These are phyloP conservation scores for Cystobasidium tubakii DNA, from an alignment of 768 basidiomycete species.

Conservation along the genomic window DNA sequence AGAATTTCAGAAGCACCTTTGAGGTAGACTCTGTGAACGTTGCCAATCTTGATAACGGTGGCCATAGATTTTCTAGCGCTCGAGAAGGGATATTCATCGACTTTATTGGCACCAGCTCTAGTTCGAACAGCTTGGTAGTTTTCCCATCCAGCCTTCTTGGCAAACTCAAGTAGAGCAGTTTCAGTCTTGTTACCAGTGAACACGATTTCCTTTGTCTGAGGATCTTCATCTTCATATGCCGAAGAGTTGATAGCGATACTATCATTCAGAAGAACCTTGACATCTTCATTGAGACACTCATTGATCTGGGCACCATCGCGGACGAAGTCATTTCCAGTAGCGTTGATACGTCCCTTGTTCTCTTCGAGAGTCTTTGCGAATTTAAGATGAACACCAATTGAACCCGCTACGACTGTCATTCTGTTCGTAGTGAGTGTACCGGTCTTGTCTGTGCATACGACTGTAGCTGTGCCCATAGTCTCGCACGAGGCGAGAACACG, in stretches of 20 bases:
- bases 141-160: constrained; percentile 70
- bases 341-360: constrained; percentile 67
- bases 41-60: constrained; percentile 63
- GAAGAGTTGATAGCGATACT: constrained; percentile 88
- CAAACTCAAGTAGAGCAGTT: constrained; percentile 79
- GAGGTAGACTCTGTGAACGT: constrained; percentile 64
- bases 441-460: constrained; percentile 90
- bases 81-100: constrained; percentile 90
- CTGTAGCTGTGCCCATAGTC: constrained; percentile 96
- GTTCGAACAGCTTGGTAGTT: constrained; percentile 64
- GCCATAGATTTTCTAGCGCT: constrained; percentile 93
- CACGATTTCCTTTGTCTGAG: constrained; percentile 55
- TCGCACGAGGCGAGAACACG: constrained; percentile 94
- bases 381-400: constrained; percentile 87
- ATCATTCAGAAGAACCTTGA: constrained; percentile 68
- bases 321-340: constrained; percentile 66
- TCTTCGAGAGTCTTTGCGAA: constrained; percentile 74
- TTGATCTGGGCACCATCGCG: constrained; percentile 72
- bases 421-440: constrained; percentile 91
- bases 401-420: constrained; percentile 95
- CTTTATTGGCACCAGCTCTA: constrained; percentile 55
- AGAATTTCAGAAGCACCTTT: constrained; percentile 95
- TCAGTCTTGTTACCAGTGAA: constrained; percentile 96
- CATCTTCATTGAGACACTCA: constrained; percentile 58
- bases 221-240: constrained; percentile 72